Evolutionary conservation across 768 basidiomycete genomes (phyloP), one percentile per base, ranked within the genome.

Genomic region (Porphyrellus cyaneotinctus): DNA sequence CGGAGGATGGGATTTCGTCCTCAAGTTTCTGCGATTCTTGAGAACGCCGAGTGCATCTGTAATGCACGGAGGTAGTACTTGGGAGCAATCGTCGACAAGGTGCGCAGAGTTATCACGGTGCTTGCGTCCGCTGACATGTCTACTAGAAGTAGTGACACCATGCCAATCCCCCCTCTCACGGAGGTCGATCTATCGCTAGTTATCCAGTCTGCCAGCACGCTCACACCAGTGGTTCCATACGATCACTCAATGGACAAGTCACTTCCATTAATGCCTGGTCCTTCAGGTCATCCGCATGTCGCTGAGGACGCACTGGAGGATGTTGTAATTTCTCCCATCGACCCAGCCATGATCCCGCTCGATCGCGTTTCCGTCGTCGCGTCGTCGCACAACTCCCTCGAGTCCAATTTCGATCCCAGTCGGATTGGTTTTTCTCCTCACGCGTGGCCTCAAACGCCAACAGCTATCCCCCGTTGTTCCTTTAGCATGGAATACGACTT

Each of bases 321-420:
- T 2, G 17, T 53, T 17, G 51, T 52, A n/a, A 47, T 69, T 23
- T 43, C 54, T 17, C 13, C 30, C 9, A 36, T 63, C 14, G n/a
- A 35, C 33, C 50, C 56, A 8, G 33, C 43, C 2, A 44, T 66
- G 26, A 6, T 47, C 5, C 57, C 57, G 2, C 64, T 62, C 8
- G 65, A 67, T 4, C 33, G 37, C 24, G 46, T 43, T 17, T 57
- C 65, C 4, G 48, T 51, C 11, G 53, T 68, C 23, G 54, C 69
- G 14, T 67, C 65, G 31, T 71, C 69, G 24, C 67, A 71, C 30
- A 71, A 68, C 51, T 71, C 69, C 32, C 50, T 69, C 20, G 58
- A 54, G 14, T 60, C 65, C 15, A 56, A 57, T 41, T 64, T 69
- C 15, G 69, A 71, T 49, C 60, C 58, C 5, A 51, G 46, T 10